phyloP scores from a whole-genome alignment of 2,329 filamentous ascomycete genomes.

The Grosmannia penicillata region DNA sequence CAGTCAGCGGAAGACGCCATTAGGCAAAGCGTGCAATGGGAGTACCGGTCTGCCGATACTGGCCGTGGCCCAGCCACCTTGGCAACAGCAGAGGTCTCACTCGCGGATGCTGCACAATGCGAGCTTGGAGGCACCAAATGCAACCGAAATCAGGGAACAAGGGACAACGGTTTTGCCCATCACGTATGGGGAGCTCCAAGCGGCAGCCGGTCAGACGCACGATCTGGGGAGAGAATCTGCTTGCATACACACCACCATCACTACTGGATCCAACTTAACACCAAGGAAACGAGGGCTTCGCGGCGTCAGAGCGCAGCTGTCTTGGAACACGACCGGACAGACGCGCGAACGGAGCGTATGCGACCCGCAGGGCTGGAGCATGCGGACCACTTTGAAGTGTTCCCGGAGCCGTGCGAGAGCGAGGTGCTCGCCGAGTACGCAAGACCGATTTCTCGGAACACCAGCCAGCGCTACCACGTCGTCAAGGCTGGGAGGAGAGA shows the following conservation, averaged over 20 bases:
- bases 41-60: too few relatives aligned
- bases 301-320: background rate
- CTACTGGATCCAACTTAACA: conserved; percentile 45
- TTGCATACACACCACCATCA: conserved; percentile 47
- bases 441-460: conserved; percentile 12
- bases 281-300: conserved; percentile 1
- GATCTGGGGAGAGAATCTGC: conserved; percentile 20
- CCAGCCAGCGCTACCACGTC: conserved; percentile 11
- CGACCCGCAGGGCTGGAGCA: conserved; percentile 4
- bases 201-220: background rate
- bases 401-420: conserved; percentile 14
- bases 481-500: conserved; percentile 6
- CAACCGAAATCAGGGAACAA: too few relatives aligned
- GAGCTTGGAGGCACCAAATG: too few relatives aligned
- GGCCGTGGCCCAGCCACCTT: too few relatives aligned
- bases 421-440: conserved; percentile 16
- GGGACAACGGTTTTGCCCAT: too few relatives aligned
- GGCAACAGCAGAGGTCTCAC: too few relatives aligned
- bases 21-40: too few relatives aligned
- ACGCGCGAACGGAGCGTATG: background rate
- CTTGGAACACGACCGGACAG: background rate
- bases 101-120: too few relatives aligned
- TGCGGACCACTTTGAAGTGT: conserved; percentile 6
- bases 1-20: too few relatives aligned
- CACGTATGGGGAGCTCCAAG: too few relatives aligned